Base-by-base conservation (phyloP, 139 green algal species). In the Eudorina sp. region DNA sequence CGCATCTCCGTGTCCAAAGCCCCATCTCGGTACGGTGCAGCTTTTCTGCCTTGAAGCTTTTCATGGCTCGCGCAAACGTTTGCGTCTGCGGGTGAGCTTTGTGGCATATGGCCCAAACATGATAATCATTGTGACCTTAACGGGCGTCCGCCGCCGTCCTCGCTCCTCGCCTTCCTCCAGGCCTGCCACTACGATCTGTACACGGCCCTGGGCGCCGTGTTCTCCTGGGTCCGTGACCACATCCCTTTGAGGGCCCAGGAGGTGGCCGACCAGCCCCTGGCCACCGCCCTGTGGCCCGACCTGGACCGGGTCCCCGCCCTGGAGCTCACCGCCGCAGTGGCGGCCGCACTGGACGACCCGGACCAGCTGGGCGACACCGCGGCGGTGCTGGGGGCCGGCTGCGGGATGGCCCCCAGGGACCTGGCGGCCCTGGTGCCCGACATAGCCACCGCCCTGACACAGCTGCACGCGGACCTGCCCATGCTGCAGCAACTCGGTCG, bases 131-230 rank as follows among this genome's bases (percentile, higher is more conserved):
- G n/a, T n/a, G n/a, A n/a, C n/a, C n/a, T n/a, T n/a, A n/a, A n/a
- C n/a, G n/a, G n/a, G n/a, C n/a, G n/a, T n/a, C n/a, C n/a, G n/a
- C n/a, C n/a, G n/a, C n/a, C n/a, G n/a, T n/a, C n/a, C n/a, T n/a
- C n/a, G n/a, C n/a, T n/a, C n/a, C 36, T 53, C 19, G 29, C 5
- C 16, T 9, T 34, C 23, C 41, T 6, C 0, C 80, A 86, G 80
- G 80, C 80, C 18, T 76, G 80, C 60, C 80, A 86, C 60, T 86
- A 66, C 80, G 45, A 36, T 3, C 29, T 86, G n/a, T 77, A 86
- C 60, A 31, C 25, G n/a, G 11, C 43, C 5, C 80, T 86, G 1
- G 41, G 21, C 21, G 1, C 13, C 14, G 34, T 11, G 4, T 86
- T 86, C 58, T 29, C 14, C 31, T 86, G 80, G 80, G 80, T 86